Base-by-base conservation (phyloP, 202 grass and related monocot species). In the Eragrostis tef region DNA sequence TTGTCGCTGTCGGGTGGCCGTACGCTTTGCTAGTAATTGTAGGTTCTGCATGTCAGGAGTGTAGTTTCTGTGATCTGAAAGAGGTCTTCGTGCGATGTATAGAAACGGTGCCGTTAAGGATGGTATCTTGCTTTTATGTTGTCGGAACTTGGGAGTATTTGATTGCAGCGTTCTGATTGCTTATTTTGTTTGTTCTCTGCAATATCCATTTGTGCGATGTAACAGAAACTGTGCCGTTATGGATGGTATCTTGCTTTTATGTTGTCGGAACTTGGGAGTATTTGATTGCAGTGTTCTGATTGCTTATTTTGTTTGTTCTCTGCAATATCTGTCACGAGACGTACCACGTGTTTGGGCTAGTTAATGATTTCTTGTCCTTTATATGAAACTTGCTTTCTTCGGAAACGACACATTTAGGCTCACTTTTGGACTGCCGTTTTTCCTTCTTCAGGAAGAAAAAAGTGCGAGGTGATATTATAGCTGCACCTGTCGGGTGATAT, bases 361-460 rank as follows among this genome's bases (percentile, higher is more conserved):
- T 17, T 64, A 60, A 64, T 11, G 6, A 42, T 51, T 52, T 9
- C 16, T 9, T 36, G 27, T 67, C 21, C 43, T 45, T 45, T n/a
- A 63, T 47, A 53, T 4, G 71, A 26, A 9, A 43, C 41, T 71
- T 73, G 6, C 17, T 73, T 20, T 62, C 25, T 53, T 15, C 0
- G 16, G 17, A 36, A 6, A 17, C 0, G 58, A 25, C 19, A 22
- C 20, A 34, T 54, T 44, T 86, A 70, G 2, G 36, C 52, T 56
- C 19, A 53, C 71, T 19, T 79, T 67, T 41, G 43, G 14, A 20
- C 15, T 22, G 10, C 15, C 24, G 13, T 64, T 61, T 73, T 20
- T 34, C 11, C 2, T 70, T 26, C 58, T 74, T 29, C 64, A 89
- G 83, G 77, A 84, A 81, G 70, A 27, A 44, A 79, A n/a, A 71